These are phyloP conservation scores for Ogataea polymorpha DNA, from an alignment of 805 yeast genomes.

Conservation along the genomic window DNA sequence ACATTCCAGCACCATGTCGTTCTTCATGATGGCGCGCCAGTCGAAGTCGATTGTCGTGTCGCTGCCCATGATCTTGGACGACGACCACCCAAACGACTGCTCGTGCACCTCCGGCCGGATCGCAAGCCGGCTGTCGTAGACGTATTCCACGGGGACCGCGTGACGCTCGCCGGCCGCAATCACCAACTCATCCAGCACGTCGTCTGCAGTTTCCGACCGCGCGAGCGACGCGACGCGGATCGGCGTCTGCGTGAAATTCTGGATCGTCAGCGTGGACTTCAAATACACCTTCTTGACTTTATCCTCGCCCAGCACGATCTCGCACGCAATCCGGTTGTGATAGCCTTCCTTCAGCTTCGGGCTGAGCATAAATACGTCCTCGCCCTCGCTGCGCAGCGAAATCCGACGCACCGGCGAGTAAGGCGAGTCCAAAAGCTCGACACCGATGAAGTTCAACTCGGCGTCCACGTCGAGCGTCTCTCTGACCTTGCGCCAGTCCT, in stretches of 20 bases:
- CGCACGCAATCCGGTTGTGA: conserved; percentile 74
- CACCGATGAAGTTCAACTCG: conserved; percentile 57
- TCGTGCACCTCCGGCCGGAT: conserved; percentile 58
- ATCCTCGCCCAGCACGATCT: conserved; percentile 65
- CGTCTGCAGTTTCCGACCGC: conserved; percentile 29
- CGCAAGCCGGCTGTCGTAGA: conserved; percentile 53
- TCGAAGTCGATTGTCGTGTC: conserved; percentile 31
- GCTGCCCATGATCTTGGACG: conserved; percentile 34
- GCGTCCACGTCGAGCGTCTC: conserved; percentile 71
- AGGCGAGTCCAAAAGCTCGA: conserved; percentile 53
- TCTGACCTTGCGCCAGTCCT: conserved; percentile 86
- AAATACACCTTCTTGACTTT: conserved; percentile 76
- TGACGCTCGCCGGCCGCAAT: conserved; percentile 54
- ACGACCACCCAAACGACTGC: conserved; percentile 66
- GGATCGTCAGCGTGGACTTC: conserved; percentile 69
- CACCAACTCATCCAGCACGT: conserved; percentile 30
- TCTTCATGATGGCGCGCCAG: conserved; percentile 61
- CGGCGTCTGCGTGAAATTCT: conserved; percentile 63
- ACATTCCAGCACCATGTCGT: conserved; percentile 61
- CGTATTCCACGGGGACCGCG: conserved; percentile 74
- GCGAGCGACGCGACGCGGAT: conserved; percentile 40
- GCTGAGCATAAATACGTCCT: conserved; percentile 61
- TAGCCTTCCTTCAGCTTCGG: conserved; percentile 51
- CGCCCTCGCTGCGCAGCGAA: conserved; percentile 80
- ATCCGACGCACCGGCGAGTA: conserved; percentile 55